These are phyloP conservation scores for Apiospora aurea DNA, from an alignment of 2,329 filamentous ascomycete species.

Conservation along the genomic window DNA sequence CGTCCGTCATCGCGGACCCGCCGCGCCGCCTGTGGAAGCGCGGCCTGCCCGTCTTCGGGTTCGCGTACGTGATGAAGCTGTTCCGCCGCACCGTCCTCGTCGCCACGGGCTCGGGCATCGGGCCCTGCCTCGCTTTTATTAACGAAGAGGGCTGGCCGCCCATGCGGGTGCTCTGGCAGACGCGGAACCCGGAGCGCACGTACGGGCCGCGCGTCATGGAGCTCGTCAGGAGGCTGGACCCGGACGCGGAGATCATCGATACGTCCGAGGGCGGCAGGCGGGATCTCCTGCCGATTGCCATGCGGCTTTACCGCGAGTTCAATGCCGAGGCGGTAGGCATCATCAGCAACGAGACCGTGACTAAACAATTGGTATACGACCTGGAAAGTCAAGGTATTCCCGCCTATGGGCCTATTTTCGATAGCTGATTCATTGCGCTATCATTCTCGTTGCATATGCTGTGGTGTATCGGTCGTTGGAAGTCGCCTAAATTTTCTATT, in stretches of 20 bases:
- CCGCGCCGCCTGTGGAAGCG: constrained; percentile 64
- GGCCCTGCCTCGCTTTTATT: constrained; percentile 64
- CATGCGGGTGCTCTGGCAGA: constrained; percentile 44
- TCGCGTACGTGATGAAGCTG: constrained; percentile 63
- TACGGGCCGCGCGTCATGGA: constrained; percentile 42
- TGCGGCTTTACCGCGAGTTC: constrained; percentile 21
- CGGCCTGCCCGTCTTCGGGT: constrained; percentile 64
- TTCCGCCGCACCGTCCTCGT: constrained; percentile 65
- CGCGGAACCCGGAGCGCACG: constrained; percentile 41
- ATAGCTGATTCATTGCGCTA: constrained; percentile 28
- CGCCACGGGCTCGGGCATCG: constrained; percentile 70
- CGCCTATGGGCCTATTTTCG: constrained; percentile 46
- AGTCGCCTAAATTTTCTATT: too few species aligned
- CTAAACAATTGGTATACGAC: constrained; percentile 41
- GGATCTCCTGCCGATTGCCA: constrained; percentile 40
- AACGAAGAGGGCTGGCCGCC: constrained; percentile 46
- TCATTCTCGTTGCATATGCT: not conserved
- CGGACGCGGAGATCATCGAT: constrained; percentile 42
- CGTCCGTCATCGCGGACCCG: constrained; percentile 58
- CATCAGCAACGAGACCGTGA: constrained; percentile 44
- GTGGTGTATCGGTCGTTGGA: not conserved
- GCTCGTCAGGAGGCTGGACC: constrained; percentile 38
- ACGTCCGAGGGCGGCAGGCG: constrained; percentile 40
- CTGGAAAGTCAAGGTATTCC: constrained; percentile 42
- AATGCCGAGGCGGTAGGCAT: constrained; percentile 43